Base-by-base conservation (phyloP, 2,329 filamentous ascomycete genomes). In the Claviceps humidiphila region DNA sequence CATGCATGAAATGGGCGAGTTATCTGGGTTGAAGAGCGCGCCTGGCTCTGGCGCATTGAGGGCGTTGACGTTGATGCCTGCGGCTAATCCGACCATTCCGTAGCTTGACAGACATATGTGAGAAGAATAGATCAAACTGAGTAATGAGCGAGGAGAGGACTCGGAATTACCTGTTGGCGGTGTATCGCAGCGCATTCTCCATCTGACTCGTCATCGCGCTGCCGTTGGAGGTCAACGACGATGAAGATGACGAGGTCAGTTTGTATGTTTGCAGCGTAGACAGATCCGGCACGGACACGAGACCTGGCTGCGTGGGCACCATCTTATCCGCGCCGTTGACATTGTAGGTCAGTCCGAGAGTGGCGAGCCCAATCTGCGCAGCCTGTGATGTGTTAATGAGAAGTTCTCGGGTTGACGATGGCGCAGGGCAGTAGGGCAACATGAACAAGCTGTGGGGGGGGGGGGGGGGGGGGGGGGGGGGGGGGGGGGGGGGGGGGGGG, bases 361-460 rank as follows among this genome's bases (percentile, higher is more conserved):
- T 66, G 0, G 72, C 71, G 7, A 74, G 60, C 2, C 66, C 70
- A 39, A 70, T 60, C 62, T 74, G 71, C 3, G 70, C 66, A 17
- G 61, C 63, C 70, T 71, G 34, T 1, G 4, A 11, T 4, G 8
- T 38, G 16, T 49, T 17, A 20, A n/a, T 24, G 14, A 39, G 9
- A 34, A 11, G 30, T 34, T 34, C 30, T 34, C 30, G 9, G 30
- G 30, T 22, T 22, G 30, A 34, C 30, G 9, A 34, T 34, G 30
- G 9, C 30, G 30, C 30, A 34, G 30, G 30, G 9, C 30, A 34
- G 30, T 30, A 34, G 30, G 30, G 30, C 8, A 34, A 34, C 30
- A 34, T 11, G 30, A 11, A 11, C 24, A 4, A 7, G 20, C 13
- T 30, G 6, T 26, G n/a, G n/a, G n/a, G n/a, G n/a, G n/a, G n/a